Evolutionary conservation across 75 land plant genomes (phyloP).

Genomic region (Ceratopteris richardii): DNA sequence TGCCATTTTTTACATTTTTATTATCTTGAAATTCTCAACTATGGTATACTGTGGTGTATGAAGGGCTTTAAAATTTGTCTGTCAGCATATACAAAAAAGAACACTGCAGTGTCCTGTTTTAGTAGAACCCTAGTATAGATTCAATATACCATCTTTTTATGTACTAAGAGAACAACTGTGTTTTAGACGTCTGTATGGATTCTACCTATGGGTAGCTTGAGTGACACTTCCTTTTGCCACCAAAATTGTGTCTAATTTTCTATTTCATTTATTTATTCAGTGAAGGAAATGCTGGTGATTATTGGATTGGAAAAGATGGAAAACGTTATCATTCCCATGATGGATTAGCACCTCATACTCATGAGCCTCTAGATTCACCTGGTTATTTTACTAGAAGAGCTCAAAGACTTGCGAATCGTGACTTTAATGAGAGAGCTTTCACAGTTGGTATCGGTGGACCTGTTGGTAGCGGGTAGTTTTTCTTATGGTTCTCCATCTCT

Average conservation of each 20-base stretch:
- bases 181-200: too few relatives aligned
- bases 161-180: too few relatives aligned
- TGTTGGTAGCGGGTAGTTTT: conserved; percentile 85
- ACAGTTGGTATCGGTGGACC: conserved; percentile 99
- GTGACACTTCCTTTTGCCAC: too few relatives aligned
- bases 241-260: not conserved
- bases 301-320: conserved; percentile 78
- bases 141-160: too few relatives aligned
- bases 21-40: too few relatives aligned
- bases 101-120: too few relatives aligned
- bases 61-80: too few relatives aligned
- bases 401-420: conserved; percentile 44
- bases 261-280: conserved; percentile 7
- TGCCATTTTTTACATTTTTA: too few relatives aligned
- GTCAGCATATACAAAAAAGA: too few relatives aligned
- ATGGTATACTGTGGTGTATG: too few relatives aligned
- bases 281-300: conserved; percentile 6
- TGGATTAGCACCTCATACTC: conserved; percentile 95
- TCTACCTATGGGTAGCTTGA: too few relatives aligned
- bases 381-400: conserved; percentile 84
- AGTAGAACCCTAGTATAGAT: too few relatives aligned
- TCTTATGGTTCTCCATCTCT: not conserved
- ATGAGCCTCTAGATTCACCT: conserved; percentile 93
- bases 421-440: conserved; percentile 87
- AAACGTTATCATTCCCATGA: conserved; percentile 89